Evolutionary conservation across 2,329 filamentous ascomycete genomes (phyloP).

Genomic region (Trichoderma sp.): DNA sequence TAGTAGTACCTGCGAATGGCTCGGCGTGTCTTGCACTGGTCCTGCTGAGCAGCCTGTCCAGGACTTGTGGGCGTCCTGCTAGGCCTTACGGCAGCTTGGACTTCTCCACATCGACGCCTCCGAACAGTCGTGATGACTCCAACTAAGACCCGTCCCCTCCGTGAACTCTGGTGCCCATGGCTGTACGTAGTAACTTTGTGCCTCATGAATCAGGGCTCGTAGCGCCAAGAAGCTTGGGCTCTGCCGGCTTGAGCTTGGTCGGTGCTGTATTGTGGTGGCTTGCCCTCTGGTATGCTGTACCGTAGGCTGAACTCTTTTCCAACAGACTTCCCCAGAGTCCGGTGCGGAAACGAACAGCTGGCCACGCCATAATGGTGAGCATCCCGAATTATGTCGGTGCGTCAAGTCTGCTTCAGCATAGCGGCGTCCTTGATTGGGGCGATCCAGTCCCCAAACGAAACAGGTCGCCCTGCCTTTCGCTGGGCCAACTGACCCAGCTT

Average conservation of each 20-base stretch:
- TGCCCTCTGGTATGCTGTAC: neutral
- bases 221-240: neutral
- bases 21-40: neutral
- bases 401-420: neutral
- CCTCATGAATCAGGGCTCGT: neutral
- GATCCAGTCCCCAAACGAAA: slow-evolving; percentile 16
- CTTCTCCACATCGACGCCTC: slow-evolving; percentile 4
- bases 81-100: slow-evolving; percentile 3
- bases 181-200: neutral
- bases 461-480: slow-evolving; percentile 1
- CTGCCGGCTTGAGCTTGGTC: neutral
- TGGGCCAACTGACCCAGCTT: slow-evolving; percentile 1
- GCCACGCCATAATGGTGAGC: neutral
- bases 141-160: slow-evolving; percentile 1
- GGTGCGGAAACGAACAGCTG: neutral
- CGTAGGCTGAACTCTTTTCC: neutral
- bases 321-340: neutral
- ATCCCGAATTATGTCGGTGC: neutral
- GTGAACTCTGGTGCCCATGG: slow-evolving; percentile 2
- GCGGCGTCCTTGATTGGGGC: neutral
- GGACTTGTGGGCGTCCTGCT: neutral
- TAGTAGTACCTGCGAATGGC: neutral
- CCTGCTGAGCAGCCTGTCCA: slow-evolving; percentile 6
- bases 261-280: neutral
- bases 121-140: slow-evolving; percentile 11